Evolutionary conservation across 768 basidiomycete genomes (phyloP), one percentile per base, ranked within the genome.

Genomic region (Lactifluus piperatus): DNA sequence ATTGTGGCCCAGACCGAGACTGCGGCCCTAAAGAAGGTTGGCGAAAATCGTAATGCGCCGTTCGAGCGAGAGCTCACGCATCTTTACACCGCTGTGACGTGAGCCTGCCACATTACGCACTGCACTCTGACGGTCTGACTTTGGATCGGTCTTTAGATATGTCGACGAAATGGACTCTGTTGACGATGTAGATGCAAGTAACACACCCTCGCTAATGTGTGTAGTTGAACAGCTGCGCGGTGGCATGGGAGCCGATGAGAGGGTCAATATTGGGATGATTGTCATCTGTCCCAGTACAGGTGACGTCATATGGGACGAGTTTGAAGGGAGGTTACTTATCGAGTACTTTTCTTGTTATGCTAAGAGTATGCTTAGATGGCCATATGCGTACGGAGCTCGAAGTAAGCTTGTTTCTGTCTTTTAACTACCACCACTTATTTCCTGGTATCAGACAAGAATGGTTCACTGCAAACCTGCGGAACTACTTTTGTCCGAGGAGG

Each of bases 301-400:
- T 1, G 94, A 97, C 64, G 87, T 99, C 3, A 74, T 92, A 2
- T 98, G 91, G 83, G 95, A 99, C 67, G 83, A 90, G 56, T 95
- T 94, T 67, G 78, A 88, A 54, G 93, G 90, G 86, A 66, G 53
- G 67, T 51, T 41, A 43, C 34, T 54, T 32, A 32, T 41, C 47
- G 34, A 30, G 13, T 20, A 30, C 51, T n/a, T 49, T 14, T 36
- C 36, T 30, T 45, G 54, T 20, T 29, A 37, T 49, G 47, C 5
- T 55, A 50, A 64, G 53, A 41, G 27, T 63, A 60, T 6, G 43
- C 36, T 24, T 66, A 88, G 93, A 97, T 70, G 82, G 81, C 2
- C 71, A 82, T 32, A 90, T 97, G 84, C 81, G 94, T 13, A 84
- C 85, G 8, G 94, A 98, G 70, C 81, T 97, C 2, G 94, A 97